A percentile compares a stretch with the other conserved stretches of the same genome.
phyloP scores from a whole-genome alignment of 495 filamentous ascomycete species.

The Aspergillus bridgeri region DNA sequence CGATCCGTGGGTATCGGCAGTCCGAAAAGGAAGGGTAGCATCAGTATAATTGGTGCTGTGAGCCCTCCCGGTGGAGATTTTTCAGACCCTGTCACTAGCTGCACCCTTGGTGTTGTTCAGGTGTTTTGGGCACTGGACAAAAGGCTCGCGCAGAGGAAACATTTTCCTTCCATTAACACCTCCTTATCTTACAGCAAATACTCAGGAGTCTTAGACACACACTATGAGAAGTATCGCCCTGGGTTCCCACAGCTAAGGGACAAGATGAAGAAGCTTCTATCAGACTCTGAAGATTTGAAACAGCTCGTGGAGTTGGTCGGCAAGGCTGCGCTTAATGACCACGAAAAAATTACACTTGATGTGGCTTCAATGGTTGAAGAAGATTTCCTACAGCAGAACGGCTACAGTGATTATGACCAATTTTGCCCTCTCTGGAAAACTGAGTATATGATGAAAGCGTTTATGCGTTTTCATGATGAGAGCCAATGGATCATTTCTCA shows the following conservation, averaged over 20 bases:
- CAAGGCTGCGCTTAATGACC: slow-evolving; percentile 92
- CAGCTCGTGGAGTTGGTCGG: slow-evolving; percentile 98
- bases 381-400: slow-evolving; percentile 98
- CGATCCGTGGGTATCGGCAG: slow-evolving; percentile 80
- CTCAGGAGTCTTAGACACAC: slow-evolving; percentile 80
- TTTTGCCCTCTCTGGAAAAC: slow-evolving; percentile 99
- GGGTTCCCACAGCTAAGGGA: slow-evolving; percentile 93
- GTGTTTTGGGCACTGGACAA: slow-evolving; percentile 99
- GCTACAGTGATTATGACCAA: slow-evolving; percentile 97
- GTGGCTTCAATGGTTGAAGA: slow-evolving; percentile 91
- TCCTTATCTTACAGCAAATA: slow-evolving; percentile 97
- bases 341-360: slow-evolving; percentile 99
- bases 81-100: slow-evolving; percentile 94
- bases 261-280: slow-evolving; percentile 85
- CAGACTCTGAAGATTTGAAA: slow-evolving; percentile 94
- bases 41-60: slow-evolving; percentile 97
- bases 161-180: slow-evolving; percentile 99
- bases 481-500: slow-evolving; percentile 89
- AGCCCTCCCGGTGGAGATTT: slow-evolving; percentile 98
- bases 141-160: slow-evolving; percentile 97
- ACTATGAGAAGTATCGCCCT: slow-evolving; percentile 86
- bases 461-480: slow-evolving; percentile 97
- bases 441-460: slow-evolving; percentile 99
- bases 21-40: slow-evolving; percentile 81
- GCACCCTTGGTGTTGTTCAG: slow-evolving; percentile 95